Base-by-base conservation (phyloP, 257 asterid genomes). In the Solanum medicagineum region DNA sequence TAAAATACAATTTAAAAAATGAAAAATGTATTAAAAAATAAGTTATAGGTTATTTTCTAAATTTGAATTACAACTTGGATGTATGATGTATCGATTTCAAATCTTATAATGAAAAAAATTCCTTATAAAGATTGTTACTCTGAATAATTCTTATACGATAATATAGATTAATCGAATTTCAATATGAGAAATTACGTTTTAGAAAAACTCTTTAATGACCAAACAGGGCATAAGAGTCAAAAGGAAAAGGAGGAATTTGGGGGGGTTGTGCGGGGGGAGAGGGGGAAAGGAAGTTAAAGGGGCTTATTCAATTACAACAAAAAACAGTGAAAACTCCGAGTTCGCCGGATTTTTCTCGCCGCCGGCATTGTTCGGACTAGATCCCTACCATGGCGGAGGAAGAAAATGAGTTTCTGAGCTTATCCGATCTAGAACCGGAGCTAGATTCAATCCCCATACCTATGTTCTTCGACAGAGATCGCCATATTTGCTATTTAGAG, bases 391-490 rank as follows among this genome's bases (percentile, higher is more conserved):
- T 89, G 91, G 82, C 89, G 42, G 87, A 86, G 26, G 86, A 85
- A 29, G 88, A 83, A 6, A 79, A 63, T 71, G 19, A 13, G 8
- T 47, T 36, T 11, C 80, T 73, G 59, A 86, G 81, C 77, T 85
- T 59, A 22, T 17, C 86, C 13, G 84, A 71, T 56, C 29, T 10
- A 44, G 60, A 56, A 7, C 75, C 81, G 32, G 86, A 77, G 6
- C 29, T 59, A 20, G 85, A 85, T n/a, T 81, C 89, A 70, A 84
- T 73, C 57, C 79, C 83, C 7, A 84, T 73, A 51, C 79, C 80
- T 7, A 80, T 77, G 45, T 63, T 29, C 63, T 96, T 96, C 91
- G 97, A 96, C 45, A 91, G 89, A 88, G 95, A 94, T 90, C 93
- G 98, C 6, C 99, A 96, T 85, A 74, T 93, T 22, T 83, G 68